Conservation (phyloP, 768 basidiomycete genomes). For the Serpula lacrymans region DNA sequence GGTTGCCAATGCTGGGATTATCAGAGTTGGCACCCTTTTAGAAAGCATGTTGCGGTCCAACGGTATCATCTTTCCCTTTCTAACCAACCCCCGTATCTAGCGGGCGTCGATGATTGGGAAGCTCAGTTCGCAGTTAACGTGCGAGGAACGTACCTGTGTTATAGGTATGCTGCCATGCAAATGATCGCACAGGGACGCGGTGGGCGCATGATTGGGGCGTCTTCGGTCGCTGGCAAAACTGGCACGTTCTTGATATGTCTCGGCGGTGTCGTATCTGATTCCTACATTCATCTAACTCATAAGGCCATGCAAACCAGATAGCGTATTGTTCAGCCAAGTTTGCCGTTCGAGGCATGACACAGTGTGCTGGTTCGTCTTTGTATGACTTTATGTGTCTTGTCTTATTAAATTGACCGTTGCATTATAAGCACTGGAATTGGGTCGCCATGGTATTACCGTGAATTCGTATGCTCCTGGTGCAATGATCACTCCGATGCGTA, state of each 20-base stretch:
- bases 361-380: conserved; percentile 15
- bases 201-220: conserved; percentile 11
- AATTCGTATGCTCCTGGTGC: conserved; percentile 27
- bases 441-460: conserved; percentile 20
- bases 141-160: conserved; percentile 21
- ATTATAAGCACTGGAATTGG: conserved; percentile 24
- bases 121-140: conserved; percentile 19
- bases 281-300: no score
- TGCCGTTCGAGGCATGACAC: conserved; percentile 7
- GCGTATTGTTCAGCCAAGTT: conserved; percentile 15
- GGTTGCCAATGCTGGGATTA: conserved; percentile 8
- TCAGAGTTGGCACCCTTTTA: neutral
- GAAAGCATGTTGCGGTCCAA: neutral
- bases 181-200: conserved; percentile 19
- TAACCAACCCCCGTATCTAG: conserved; percentile 7
- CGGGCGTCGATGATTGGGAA: conserved; percentile 18
- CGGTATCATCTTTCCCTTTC: neutral
- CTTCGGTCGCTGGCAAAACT: conserved; percentile 2
- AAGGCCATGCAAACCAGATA: conserved; percentile 3
- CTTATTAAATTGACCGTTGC: conserved; percentile 5
- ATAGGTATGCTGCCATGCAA: conserved; percentile 16
- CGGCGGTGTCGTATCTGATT: no score
- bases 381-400: neutral
- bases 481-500: conserved; percentile 23
- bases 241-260: no score